Evolutionary conservation across 1,284 basidiomycete genomes (phyloP).

Genomic region (Moesziomyces sp.): DNA sequence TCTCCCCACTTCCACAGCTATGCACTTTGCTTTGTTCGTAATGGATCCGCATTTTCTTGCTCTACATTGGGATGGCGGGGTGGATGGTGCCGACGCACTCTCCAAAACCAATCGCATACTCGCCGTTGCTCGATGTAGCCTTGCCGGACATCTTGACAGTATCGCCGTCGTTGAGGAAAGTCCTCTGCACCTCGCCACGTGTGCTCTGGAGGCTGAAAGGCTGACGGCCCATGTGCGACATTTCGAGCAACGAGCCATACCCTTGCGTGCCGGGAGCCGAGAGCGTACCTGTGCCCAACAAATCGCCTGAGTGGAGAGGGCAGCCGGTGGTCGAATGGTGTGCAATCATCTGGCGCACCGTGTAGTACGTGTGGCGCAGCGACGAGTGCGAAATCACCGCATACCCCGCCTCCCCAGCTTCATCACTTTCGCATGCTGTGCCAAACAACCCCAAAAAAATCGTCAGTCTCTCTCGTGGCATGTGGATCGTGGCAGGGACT

Average conservation of each 20-base stretch:
- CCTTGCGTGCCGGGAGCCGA: conserved; percentile 24
- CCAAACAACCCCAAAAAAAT: not conserved
- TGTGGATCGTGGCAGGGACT: too few species aligned
- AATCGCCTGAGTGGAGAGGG: conserved; percentile 22
- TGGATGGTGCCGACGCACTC: conserved; percentile 17
- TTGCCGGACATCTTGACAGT: conserved; percentile 9
- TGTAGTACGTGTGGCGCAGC: conserved; percentile 41
- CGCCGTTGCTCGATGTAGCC: not conserved
- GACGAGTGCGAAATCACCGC: conserved; percentile 12
- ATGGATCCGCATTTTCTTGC: not conserved
- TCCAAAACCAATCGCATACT: conserved; percentile 24
- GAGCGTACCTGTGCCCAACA: conserved; percentile 42
- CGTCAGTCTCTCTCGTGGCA: not conserved
- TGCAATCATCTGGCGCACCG: conserved; percentile 40
- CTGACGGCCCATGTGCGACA: conserved; percentile 6
- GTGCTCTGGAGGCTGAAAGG: conserved; percentile 1
- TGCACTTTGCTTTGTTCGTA: not conserved
- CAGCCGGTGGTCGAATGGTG: conserved; percentile 47
- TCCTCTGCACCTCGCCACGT: conserved; percentile 5
- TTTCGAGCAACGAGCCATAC: conserved; percentile 27
- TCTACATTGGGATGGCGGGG: conserved; percentile 18
- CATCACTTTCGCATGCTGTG: not conserved
- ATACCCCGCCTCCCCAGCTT: not conserved
- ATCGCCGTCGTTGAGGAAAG: conserved; percentile 33
- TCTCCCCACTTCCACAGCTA: not conserved